Conservation (phyloP, 2,329 filamentous ascomycete species). For the Fusarium mundagurra region DNA sequence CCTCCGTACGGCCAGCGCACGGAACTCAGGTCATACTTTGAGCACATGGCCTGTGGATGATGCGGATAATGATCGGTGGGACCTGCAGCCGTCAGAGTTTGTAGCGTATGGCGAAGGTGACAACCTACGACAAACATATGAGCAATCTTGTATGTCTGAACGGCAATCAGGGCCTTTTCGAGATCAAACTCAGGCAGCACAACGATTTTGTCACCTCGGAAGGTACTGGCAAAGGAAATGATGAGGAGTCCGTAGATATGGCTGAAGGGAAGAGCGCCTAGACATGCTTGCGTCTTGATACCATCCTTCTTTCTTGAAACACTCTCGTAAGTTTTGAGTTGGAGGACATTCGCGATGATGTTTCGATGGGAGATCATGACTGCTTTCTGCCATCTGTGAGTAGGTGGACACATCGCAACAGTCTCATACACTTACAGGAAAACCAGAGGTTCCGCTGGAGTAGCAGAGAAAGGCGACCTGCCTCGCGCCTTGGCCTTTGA, state of each 20-base stretch:
- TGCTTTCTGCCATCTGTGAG: not conserved
- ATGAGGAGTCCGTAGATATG: not conserved
- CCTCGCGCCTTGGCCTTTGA: not conserved
- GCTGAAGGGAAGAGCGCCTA: not conserved
- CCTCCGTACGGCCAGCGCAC: not conserved
- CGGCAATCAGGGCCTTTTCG: accelerated
- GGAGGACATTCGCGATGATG: not conserved
- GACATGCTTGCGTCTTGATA: not conserved
- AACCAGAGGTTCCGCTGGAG: not conserved
- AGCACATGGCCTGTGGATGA: not conserved
- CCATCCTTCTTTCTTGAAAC: accelerated
- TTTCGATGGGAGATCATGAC: not conserved
- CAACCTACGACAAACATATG: not conserved
- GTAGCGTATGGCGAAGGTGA: accelerated
- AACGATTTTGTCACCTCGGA: not conserved
- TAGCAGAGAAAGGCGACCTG: not conserved
- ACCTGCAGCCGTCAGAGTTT: not conserved
- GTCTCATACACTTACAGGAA: not conserved
- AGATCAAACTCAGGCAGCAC: not conserved
- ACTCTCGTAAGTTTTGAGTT: not conserved
- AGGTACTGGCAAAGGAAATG: not conserved
- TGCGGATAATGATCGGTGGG: not conserved
- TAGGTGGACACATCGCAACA: accelerated
- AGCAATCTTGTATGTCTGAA: not conserved
- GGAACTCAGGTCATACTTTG: not conserved